These are phyloP conservation scores for Fusarium succisae DNA, from an alignment of 2,329 filamentous ascomycete genomes.

Conservation along the genomic window DNA sequence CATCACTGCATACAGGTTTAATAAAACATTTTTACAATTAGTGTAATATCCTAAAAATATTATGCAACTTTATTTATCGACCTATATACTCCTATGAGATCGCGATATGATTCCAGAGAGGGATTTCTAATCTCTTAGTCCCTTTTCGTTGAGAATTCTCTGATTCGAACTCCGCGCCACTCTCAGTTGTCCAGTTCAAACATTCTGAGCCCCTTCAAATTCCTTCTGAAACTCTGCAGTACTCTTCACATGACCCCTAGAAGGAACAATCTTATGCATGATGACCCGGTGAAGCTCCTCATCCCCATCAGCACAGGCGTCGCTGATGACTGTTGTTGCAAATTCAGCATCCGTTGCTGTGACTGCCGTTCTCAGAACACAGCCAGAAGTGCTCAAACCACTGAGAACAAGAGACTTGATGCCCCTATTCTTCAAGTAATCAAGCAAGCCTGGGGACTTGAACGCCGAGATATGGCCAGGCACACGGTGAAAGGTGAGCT, in stretches of 20 bases:
- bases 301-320: not conserved
- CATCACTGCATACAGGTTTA: not conserved
- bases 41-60: not conserved
- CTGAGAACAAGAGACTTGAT: not conserved
- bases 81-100: rapidly evolving
- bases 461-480: not conserved
- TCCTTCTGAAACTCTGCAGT: not conserved
- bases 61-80: not conserved
- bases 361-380: not conserved
- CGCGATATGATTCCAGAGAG: no score
- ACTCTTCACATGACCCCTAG: not conserved
- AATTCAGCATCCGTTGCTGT: constrained; percentile 1
- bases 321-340: not conserved
- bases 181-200: not conserved
- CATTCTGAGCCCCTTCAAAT: not conserved
- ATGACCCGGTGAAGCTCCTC: not conserved
- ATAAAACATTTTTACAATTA: not conserved
- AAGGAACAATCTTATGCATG: not conserved
- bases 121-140: rapidly evolving
- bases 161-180: not conserved
- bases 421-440: not conserved
- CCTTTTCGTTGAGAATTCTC: not conserved
- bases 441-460: not conserved
- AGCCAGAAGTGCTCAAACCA: not conserved
- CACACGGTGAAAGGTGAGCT: not conserved